A percentile compares a stretch with the other conserved stretches of the same genome.
phyloP scores from a whole-genome alignment of 345 rosid species.

The Syzygium jambos region DNA sequence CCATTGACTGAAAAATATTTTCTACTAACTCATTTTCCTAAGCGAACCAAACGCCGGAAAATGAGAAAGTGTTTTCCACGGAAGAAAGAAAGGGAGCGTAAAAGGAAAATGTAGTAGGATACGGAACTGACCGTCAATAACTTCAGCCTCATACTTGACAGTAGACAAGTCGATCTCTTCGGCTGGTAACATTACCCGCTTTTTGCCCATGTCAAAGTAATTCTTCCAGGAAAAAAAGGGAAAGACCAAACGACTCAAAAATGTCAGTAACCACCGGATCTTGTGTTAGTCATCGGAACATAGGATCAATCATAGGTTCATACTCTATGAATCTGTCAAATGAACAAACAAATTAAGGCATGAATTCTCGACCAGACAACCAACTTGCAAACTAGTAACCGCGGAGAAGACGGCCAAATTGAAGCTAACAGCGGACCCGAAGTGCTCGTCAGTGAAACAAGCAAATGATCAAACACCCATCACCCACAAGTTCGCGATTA shows the following conservation, averaged over 20 bases:
- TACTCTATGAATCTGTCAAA: neutral
- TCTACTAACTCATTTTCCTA: no score
- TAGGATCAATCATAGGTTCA: neutral
- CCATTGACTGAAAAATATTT: no score
- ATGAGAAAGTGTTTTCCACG: no score
- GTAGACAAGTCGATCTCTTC: conserved; percentile 41
- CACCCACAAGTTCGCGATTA: neutral
- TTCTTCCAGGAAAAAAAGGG: neutral
- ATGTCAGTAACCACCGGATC: neutral
- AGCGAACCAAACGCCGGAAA: no score
- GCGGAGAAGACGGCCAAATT: neutral
- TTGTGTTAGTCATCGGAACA: neutral
- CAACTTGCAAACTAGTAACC: neutral
- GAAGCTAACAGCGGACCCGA: neutral
- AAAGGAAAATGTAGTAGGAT: neutral
- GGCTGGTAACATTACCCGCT: conserved; percentile 42
- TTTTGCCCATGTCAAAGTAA: conserved; percentile 43
- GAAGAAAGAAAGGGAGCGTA: no score
- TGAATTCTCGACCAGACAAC: neutral
- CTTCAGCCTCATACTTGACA: conserved; percentile 41
- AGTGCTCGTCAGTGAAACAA: neutral
- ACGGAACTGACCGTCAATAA: conserved; percentile 26
- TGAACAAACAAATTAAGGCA: neutral
- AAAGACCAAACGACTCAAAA: neutral
- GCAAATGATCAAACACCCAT: neutral